Evolutionary conservation across 495 filamentous ascomycete species (phyloP).

Genomic region (Tuber microsphaerosporum): DNA sequence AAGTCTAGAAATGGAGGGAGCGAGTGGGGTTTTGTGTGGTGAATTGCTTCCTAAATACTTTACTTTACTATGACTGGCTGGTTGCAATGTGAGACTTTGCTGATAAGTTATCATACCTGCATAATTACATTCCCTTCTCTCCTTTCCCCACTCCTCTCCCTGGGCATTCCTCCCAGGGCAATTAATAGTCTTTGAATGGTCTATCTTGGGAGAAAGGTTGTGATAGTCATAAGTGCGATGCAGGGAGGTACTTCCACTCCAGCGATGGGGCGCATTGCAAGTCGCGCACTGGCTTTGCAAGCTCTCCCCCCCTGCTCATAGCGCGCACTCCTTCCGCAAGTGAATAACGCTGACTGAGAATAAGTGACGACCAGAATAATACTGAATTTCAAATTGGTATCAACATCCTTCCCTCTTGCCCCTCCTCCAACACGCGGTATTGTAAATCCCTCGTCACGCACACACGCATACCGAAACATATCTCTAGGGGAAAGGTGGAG

Average conservation of each 20-base stretch:
- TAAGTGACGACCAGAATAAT: background rate
- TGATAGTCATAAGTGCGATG: background rate
- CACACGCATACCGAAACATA: background rate
- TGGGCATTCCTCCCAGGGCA: background rate
- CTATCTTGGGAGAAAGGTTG: background rate
- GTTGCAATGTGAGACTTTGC: background rate
- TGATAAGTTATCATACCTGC: background rate
- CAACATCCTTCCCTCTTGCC: background rate
- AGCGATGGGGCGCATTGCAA: background rate
- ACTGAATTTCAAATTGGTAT: background rate
- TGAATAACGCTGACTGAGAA: background rate
- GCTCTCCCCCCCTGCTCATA: background rate
- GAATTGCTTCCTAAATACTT: background rate
- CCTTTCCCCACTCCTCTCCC: background rate
- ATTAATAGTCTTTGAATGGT: background rate
- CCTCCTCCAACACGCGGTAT: background rate
- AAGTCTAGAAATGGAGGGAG: background rate
- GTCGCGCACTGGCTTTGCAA: background rate
- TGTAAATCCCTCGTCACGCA: background rate
- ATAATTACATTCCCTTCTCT: background rate
- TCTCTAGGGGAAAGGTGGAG: background rate
- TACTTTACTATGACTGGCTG: background rate
- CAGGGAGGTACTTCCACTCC: background rate
- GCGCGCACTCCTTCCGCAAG: background rate
- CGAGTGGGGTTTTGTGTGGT: background rate